phyloP scores from a whole-genome alignment of 164 flowering plant species.

The Malania oleifera region DNA sequence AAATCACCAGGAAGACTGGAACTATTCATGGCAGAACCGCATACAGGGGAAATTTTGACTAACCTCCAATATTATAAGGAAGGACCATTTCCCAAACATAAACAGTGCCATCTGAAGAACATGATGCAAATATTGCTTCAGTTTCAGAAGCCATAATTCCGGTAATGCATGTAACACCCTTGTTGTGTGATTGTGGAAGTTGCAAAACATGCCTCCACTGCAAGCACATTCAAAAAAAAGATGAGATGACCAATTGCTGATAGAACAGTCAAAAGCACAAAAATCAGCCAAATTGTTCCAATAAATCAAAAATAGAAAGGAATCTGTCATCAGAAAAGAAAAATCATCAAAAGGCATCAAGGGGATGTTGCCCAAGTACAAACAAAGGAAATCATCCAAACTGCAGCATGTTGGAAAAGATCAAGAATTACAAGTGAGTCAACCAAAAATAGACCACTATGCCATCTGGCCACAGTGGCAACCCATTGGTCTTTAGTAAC shows the following conservation, averaged over 20 bases:
- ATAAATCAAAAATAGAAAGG: background rate
- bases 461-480: no score
- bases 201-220: conserved; percentile 85
- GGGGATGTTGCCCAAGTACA: no score
- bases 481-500: no score
- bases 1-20: no score
- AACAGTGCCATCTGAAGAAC: conserved; percentile 83
- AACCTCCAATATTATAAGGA: conserved; percentile 57
- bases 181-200: conserved; percentile 68
- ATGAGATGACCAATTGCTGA: background rate
- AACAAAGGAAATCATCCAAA: no score
- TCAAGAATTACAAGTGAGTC: no score
- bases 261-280: background rate
- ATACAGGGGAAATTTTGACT: no score
- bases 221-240: conserved; percentile 9
- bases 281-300: background rate
- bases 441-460: no score
- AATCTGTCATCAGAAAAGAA: no score
- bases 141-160: conserved; percentile 56
- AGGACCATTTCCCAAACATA: conserved; percentile 62
- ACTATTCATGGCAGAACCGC: no score
- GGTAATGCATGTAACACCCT: conserved; percentile 89
- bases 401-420: no score
- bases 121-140: conserved; percentile 69
- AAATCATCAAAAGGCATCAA: background rate